Conservation (phyloP, 257 asterid species). For the Solanum appendiculatum region DNA sequence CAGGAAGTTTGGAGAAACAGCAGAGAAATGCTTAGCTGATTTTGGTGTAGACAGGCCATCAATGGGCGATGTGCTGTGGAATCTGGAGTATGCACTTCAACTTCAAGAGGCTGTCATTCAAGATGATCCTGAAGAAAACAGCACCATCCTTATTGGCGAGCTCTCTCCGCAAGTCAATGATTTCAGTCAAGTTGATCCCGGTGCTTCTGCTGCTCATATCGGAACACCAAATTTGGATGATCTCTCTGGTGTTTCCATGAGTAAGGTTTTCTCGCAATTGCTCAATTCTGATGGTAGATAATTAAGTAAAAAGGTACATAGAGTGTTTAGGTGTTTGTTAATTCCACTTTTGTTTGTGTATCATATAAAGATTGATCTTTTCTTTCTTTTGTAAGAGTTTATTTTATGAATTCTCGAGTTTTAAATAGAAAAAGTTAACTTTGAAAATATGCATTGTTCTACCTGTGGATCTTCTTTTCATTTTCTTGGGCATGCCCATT, state of each 20-base stretch:
- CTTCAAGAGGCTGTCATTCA: slow-evolving; percentile 56
- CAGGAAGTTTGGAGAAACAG: slow-evolving; percentile 73
- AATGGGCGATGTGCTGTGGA: slow-evolving; percentile 82
- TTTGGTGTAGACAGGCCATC: slow-evolving; percentile 70
- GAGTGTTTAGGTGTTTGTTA: neutral
- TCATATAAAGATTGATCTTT: neutral
- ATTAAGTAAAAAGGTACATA: neutral
- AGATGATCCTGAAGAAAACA: slow-evolving; percentile 61
- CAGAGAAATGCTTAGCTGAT: slow-evolving; percentile 75
- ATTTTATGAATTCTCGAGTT: neutral
- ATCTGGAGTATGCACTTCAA: slow-evolving; percentile 71
- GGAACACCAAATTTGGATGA: slow-evolving; percentile 38
- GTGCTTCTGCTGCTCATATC: slow-evolving; percentile 17
- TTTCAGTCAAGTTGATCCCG: slow-evolving; percentile 20
- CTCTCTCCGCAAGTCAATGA: slow-evolving; percentile 42
- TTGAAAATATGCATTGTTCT: neutral
- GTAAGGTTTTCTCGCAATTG: slow-evolving; percentile 67
- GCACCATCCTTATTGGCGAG: slow-evolving; percentile 50
- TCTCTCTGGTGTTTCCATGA: slow-evolving; percentile 56
- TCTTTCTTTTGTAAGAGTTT: neutral
- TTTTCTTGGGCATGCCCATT: neutral
- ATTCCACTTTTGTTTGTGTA: neutral
- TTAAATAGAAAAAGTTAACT: neutral
- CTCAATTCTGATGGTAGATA: slow-evolving; percentile 69
- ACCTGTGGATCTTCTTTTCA: neutral